Percentiles rank a stretch among this genome's conserved stretches.
Evolutionary conservation across 257 asterid genomes (phyloP).

Genomic region (Striga asiatica): DNA sequence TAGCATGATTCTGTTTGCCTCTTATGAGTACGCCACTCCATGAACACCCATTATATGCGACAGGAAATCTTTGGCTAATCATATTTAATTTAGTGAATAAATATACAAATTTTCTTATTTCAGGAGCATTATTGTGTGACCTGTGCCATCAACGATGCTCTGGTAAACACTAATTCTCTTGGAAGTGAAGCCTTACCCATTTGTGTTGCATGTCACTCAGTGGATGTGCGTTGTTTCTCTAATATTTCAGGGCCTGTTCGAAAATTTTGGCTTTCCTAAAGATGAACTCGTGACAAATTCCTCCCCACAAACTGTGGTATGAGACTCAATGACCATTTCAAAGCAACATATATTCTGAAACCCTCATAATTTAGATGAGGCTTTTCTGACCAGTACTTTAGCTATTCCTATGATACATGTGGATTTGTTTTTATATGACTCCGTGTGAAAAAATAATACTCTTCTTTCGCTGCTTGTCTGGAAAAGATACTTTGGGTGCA

Average conservation of each 20-base stretch:
- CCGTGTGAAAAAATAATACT: too few relatives aligned
- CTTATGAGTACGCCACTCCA: too few relatives aligned
- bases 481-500: too few relatives aligned
- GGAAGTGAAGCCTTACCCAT: not conserved
- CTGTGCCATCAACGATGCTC: conserved; percentile 69
- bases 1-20: too few relatives aligned
- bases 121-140: conserved; percentile 97
- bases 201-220: not conserved
- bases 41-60: not conserved
- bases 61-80: not conserved
- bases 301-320: conserved; percentile 24
- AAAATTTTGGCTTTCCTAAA: conserved; percentile 61
- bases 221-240: not conserved
- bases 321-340: conserved; percentile 4
- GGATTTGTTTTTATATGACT: not conserved
- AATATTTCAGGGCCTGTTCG: conserved; percentile 52
- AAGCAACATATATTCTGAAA: conserved; percentile 1
- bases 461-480: too few relatives aligned
- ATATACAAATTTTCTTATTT: conserved; percentile 16
- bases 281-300: conserved; percentile 26
- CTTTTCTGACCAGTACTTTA: too few relatives aligned
- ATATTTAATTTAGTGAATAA: not conserved
- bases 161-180: conserved; percentile 35
- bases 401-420: conserved; percentile 6
- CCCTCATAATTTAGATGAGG: not conserved